A percentile compares a stretch with the other conserved stretches of the same genome.
These are phyloP conservation scores for Backusella parvicylindrica DNA, from an alignment of 192 early-diverging fungal genomes.

Conservation along the genomic window DNA sequence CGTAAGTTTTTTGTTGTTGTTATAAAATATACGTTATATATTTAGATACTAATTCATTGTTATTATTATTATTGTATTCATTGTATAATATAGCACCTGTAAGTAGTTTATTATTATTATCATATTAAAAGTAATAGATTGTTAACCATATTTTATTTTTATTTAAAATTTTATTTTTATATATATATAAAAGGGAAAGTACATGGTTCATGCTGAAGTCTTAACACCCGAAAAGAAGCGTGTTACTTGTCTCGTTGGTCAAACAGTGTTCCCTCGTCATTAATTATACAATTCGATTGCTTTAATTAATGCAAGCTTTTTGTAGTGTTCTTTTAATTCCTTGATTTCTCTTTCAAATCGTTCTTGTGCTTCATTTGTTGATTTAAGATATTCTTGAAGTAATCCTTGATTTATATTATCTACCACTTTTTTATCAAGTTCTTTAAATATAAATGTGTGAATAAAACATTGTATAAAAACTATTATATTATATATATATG, in stretches of 20 bases:
- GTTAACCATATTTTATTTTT: neutral
- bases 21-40: neutral
- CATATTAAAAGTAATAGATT: neutral
- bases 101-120: neutral
- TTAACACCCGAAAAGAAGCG: conserved; percentile 31
- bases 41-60: neutral
- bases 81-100: neutral
- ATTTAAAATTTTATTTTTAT: neutral
- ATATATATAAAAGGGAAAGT: conserved; percentile 45
- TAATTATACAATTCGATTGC: neutral
- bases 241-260: conserved; percentile 46
- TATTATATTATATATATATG: neutral
- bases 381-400: neutral
- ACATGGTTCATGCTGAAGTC: conserved; percentile 43
- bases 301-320: neutral
- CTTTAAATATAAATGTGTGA: neutral
- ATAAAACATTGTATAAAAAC: neutral
- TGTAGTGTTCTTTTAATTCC: neutral
- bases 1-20: conserved; percentile 37
- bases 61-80: neutral
- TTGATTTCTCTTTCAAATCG: neutral
- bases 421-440: neutral
- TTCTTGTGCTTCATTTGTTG: neutral
- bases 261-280: conserved; percentile 32
- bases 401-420: neutral